Percentiles rank a stretch among this genome's conserved stretches.
Evolutionary conservation across 495 filamentous ascomycete species (phyloP).

Genomic region (Physcia stellaris): DNA sequence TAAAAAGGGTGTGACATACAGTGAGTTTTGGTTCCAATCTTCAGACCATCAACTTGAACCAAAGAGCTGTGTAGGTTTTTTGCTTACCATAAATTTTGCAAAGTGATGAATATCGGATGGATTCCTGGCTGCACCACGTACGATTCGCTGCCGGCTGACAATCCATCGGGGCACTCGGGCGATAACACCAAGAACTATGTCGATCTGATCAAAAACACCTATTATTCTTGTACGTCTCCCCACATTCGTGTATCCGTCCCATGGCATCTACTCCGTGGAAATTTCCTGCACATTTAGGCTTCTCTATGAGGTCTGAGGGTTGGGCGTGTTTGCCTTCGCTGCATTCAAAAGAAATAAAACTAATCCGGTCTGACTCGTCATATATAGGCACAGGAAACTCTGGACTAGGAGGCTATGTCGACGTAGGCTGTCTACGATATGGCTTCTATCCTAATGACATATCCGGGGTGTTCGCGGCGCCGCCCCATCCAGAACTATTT

Average conservation of each 20-base stretch:
- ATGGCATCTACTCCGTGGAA: not conserved
- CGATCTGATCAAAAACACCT: constrained; percentile 1
- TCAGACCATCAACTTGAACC: not conserved
- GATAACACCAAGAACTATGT: not conserved
- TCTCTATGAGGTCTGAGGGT: not conserved
- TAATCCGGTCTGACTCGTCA: not conserved
- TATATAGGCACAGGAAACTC: constrained; percentile 6
- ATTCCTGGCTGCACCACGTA: not conserved
- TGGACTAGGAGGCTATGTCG: constrained; percentile 8
- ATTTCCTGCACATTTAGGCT: not conserved
- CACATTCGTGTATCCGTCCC: not conserved
- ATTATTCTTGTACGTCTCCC: constrained; percentile 1
- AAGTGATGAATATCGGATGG: constrained; percentile 5
- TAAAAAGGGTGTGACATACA: not conserved
- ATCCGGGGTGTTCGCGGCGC: constrained; percentile 3
- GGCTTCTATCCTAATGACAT: constrained; percentile 10
- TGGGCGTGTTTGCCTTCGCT: not conserved
- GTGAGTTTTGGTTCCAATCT: not conserved
- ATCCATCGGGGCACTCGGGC: not conserved
- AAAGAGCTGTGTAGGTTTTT: not conserved
- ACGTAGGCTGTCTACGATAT: constrained; percentile 11
- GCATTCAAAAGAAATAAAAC: not conserved
- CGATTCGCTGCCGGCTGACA: not conserved
- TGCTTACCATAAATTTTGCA: not conserved
- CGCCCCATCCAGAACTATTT: not conserved